These are phyloP conservation scores for Chlorella ohadii DNA, from an alignment of 139 green algal genomes.

Conservation along the genomic window DNA sequence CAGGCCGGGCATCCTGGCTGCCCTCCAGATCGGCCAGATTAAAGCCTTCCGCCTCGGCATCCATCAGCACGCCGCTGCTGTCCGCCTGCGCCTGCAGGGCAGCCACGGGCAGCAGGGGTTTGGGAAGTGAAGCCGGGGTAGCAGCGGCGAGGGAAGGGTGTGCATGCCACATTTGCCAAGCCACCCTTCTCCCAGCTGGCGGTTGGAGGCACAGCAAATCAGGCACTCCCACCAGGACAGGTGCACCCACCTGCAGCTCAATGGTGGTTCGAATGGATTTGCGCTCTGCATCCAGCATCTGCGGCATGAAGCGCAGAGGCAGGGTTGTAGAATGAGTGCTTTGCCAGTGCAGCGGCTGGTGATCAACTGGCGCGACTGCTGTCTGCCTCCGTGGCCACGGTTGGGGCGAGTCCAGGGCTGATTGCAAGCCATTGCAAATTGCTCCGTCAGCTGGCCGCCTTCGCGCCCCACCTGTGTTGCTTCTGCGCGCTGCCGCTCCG, in stretches of 20 bases:
- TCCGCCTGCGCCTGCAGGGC: slow-evolving; percentile 1
- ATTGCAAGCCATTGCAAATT: no score
- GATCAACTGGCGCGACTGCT: no score
- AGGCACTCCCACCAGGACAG: no score
- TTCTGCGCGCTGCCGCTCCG: slow-evolving; percentile 21
- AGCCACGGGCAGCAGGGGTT: not conserved
- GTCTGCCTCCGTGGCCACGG: no score
- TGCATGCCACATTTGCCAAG: no score
- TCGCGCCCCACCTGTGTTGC: slow-evolving; percentile 7
- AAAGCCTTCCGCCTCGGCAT: slow-evolving; percentile 44
- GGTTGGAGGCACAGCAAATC: no score
- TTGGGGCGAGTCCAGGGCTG: no score
- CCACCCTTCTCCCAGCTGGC: no score
- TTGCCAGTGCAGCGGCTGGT: no score
- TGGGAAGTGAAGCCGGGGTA: not conserved
- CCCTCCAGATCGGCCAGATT: slow-evolving; percentile 53
- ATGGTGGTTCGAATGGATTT: slow-evolving; percentile 48
- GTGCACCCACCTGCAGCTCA: slow-evolving; percentile 28
- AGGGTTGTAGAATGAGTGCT: no score
- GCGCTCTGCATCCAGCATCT: slow-evolving; percentile 51
- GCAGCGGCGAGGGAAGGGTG: not conserved
- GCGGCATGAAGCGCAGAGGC: no score
- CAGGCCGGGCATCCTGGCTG: not conserved
- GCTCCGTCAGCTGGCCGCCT: no score
- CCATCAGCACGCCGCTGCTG: slow-evolving; percentile 47